Evolutionary conservation across 1,139 yeast species (phyloP), one percentile per base, ranked within the genome.

Genomic region (Candida anutae): DNA sequence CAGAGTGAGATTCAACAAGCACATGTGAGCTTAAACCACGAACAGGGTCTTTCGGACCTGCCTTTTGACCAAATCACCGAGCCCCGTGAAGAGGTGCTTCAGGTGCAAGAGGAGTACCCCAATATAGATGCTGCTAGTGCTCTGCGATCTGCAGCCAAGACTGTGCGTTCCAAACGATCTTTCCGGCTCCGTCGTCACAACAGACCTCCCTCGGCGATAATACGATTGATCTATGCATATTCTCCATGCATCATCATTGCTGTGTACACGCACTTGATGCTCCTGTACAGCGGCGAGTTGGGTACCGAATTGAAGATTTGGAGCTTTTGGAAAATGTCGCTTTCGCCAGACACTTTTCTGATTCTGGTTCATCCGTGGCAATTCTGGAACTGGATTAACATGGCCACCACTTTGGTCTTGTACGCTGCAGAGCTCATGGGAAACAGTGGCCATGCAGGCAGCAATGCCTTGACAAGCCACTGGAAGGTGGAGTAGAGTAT

Each of bases 341-440:
- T 40, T 25, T 36, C 39, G 30, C 41, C 34, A 34, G 38, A 38
- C 30, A 37, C 36, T 22, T 17, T 27, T 13, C 13, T 8, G 6
- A 33, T 72, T 28, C 56, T 74, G 32, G 80, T 74, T 26, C 78
- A 83, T 50, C 76, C 93, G 35, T 82, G 94, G 84, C 85, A 84
- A 46, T 83, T 88, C 51, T 88, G 98, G 97, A 85, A 88, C 43
- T 88, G 97, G 97, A 70, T 83, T 33, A 88, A 88, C 48, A 83
- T 88, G 67, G 77, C 77, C 39, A 72, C 80, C 30, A 82, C 94
- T 9, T 60, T 90, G 33, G 58, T 75, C n/a, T 60, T 90, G 26
- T 90, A 90, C 53, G 77, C 81, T 22, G 64, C 82, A 31, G 97
- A 88, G 55, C 62, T 88, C 29, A 58, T 74, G 46, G 57, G 59